These are phyloP conservation scores for Saccharomyces paradoxus DNA, from an alignment of 805 yeast genomes.

Conservation along the genomic window DNA sequence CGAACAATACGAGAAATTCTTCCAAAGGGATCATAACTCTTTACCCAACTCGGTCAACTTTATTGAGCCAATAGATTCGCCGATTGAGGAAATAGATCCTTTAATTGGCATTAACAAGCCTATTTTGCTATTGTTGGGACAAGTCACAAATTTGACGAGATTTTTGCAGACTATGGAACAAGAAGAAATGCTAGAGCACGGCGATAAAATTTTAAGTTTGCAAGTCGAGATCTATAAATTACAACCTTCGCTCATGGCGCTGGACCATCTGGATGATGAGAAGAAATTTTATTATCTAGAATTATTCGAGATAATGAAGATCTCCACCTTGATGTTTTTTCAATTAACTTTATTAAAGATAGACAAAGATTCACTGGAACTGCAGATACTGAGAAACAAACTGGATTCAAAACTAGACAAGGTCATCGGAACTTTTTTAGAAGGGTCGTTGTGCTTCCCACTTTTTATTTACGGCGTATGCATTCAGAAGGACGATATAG, in stretches of 20 bases:
- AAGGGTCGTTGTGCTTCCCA: slow-evolving; percentile 68
- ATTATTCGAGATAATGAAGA: slow-evolving; percentile 61
- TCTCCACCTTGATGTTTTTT: slow-evolving; percentile 59
- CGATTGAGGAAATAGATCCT: slow-evolving; percentile 47
- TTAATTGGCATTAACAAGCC: slow-evolving; percentile 66
- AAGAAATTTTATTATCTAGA: slow-evolving; percentile 42
- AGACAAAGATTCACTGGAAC: slow-evolving; percentile 39
- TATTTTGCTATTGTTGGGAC: slow-evolving; percentile 58
- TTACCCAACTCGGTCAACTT: not conserved
- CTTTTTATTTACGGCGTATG: slow-evolving; percentile 58
- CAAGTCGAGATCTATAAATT: slow-evolving; percentile 10
- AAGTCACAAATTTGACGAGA: slow-evolving; percentile 53
- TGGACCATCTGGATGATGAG: not conserved
- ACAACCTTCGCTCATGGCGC: slow-evolving; percentile 10
- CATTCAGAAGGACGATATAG: slow-evolving; percentile 48
- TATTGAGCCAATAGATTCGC: not conserved
- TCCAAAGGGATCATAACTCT: slow-evolving; percentile 19
- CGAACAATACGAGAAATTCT: slow-evolving; percentile 48
- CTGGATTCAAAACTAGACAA: slow-evolving; percentile 50
- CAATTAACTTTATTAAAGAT: slow-evolving; percentile 48
- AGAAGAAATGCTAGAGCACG: slow-evolving; percentile 34
- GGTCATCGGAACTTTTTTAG: slow-evolving; percentile 57
- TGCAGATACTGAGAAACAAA: slow-evolving; percentile 50
- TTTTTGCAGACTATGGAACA: not conserved
- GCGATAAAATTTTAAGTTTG: slow-evolving; percentile 19